A percentile compares a stretch with the other conserved stretches of the same genome.
Evolutionary conservation across 1,139 yeast genomes (phyloP).

Genomic region (Hemisphaericaspora lyxosophila): DNA sequence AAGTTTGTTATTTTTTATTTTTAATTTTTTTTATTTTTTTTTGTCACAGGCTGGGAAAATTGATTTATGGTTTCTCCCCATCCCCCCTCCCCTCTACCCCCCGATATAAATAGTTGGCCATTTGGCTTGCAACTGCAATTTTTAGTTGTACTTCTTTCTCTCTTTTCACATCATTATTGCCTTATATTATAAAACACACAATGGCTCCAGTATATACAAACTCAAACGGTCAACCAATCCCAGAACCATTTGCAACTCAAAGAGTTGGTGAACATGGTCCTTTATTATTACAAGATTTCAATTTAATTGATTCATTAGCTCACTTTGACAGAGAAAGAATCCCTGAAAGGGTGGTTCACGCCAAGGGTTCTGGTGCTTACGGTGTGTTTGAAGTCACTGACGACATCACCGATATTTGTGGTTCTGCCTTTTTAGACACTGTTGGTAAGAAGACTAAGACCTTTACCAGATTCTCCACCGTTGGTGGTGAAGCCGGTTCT

Average conservation of each 20-base stretch:
- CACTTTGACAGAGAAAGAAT: constrained; percentile 87
- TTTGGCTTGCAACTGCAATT: background rate
- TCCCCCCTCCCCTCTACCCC: background rate
- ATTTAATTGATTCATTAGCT: constrained; percentile 72
- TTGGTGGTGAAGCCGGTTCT: constrained; percentile 84
- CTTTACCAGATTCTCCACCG: constrained; percentile 81
- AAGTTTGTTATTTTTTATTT: background rate
- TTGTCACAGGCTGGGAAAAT: background rate
- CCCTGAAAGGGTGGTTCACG: constrained; percentile 89
- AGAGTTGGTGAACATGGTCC: constrained; percentile 77
- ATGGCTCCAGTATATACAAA: constrained; percentile 57
- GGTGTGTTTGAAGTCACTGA: constrained; percentile 82
- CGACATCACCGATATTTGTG: constrained; percentile 71
- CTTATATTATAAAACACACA: background rate
- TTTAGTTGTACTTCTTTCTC: background rate
- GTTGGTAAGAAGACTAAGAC: constrained; percentile 76
- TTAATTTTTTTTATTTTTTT: constrained; percentile 1
- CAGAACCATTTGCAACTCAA: constrained; percentile 70
- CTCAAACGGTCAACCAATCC: constrained; percentile 72
- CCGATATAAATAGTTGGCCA: background rate
- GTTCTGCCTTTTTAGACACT: constrained; percentile 67
- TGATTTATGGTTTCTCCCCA: background rate
- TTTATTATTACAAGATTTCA: constrained; percentile 73
- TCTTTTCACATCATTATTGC: background rate
- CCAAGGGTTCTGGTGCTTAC: constrained; percentile 86